Percentiles rank a stretch among this genome's conserved stretches.
These are phyloP conservation scores for Cryphonectria naterciae DNA, from an alignment of 2,329 filamentous ascomycete genomes.

Conservation along the genomic window DNA sequence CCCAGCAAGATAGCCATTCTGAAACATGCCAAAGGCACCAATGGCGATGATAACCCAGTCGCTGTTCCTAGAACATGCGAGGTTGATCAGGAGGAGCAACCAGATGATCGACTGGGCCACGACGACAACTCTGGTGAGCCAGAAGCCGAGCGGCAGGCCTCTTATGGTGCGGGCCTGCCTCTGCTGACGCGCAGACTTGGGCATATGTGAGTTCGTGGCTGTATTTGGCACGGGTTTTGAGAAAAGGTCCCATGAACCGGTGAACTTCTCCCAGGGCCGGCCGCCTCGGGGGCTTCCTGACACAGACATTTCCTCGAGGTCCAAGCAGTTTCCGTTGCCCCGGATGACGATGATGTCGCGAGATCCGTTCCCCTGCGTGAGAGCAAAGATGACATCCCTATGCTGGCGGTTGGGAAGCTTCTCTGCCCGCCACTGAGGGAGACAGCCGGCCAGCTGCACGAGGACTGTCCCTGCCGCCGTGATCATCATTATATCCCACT, in stretches of 20 bases:
- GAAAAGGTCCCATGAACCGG: not conserved
- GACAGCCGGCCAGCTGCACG: slow-evolving; percentile 38
- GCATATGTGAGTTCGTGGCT: too few relatives aligned
- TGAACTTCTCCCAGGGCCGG: slow-evolving; percentile 24
- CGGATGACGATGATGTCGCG: slow-evolving; percentile 46
- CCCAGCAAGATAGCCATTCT: slow-evolving; percentile 44
- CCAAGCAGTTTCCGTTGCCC: slow-evolving; percentile 39
- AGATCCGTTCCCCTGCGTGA: slow-evolving; percentile 47
- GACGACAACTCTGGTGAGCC: slow-evolving; percentile 26
- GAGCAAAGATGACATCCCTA: slow-evolving; percentile 37
- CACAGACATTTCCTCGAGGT: slow-evolving; percentile 47
- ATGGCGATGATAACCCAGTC: slow-evolving; percentile 47
- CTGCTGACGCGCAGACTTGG: not conserved
- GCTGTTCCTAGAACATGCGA: slow-evolving; percentile 41
- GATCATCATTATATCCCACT: slow-evolving; percentile 47
- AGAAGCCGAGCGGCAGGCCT: slow-evolving; percentile 24
- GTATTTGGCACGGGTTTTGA: not conserved
- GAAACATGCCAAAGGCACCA: slow-evolving; percentile 45
- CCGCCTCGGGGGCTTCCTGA: slow-evolving; percentile 16
- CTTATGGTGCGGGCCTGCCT: not conserved
- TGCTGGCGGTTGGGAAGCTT: slow-evolving; percentile 45
- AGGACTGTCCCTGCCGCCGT: slow-evolving; percentile 44
- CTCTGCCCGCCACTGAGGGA: slow-evolving; percentile 49
- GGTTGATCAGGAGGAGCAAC: slow-evolving; percentile 46
- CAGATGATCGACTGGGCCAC: slow-evolving; percentile 36